phyloP scores from a whole-genome alignment of 805 yeast genomes.

The Zygosaccharomyces kombuchaensis region DNA sequence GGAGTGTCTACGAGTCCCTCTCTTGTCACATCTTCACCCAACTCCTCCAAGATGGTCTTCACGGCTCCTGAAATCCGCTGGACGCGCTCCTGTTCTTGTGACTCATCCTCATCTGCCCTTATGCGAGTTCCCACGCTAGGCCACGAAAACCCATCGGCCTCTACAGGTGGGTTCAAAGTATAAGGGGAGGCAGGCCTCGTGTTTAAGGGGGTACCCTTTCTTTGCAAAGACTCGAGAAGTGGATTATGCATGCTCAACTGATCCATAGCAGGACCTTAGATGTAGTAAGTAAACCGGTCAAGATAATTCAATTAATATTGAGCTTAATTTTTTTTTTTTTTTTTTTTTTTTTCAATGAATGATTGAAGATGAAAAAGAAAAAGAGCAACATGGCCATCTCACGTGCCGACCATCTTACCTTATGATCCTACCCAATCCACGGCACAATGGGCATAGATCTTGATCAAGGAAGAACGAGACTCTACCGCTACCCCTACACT shows the following conservation, averaged over 20 bases:
- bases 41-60: constrained; percentile 60
- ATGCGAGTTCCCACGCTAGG: constrained; percentile 81
- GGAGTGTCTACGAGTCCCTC: constrained; percentile 95
- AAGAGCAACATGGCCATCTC: constrained; percentile 5
- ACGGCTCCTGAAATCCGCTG: constrained; percentile 82
- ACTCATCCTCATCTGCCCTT: constrained; percentile 65
- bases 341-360: not conserved
- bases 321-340: not conserved
- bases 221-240: constrained; percentile 13
- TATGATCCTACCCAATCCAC: constrained; percentile 61
- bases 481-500: constrained; percentile 64
- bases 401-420: constrained; percentile 10
- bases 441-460: constrained; percentile 59
- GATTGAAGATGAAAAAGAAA: not conserved
- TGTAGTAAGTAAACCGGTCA: not conserved
- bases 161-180: constrained; percentile 80
- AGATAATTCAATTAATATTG: not conserved
- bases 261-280: not conserved
- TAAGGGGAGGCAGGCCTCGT: constrained; percentile 80
- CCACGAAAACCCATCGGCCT: constrained; percentile 90
- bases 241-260: constrained; percentile 8
- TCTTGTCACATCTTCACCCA: constrained; percentile 86
- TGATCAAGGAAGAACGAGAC: constrained; percentile 53
- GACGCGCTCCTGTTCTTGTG: constrained; percentile 63
- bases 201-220: constrained; percentile 53